Evolutionary conservation across 139 green algal genomes (phyloP), one percentile per base, ranked within the genome.

Genomic region (Chlorella sp.): DNA sequence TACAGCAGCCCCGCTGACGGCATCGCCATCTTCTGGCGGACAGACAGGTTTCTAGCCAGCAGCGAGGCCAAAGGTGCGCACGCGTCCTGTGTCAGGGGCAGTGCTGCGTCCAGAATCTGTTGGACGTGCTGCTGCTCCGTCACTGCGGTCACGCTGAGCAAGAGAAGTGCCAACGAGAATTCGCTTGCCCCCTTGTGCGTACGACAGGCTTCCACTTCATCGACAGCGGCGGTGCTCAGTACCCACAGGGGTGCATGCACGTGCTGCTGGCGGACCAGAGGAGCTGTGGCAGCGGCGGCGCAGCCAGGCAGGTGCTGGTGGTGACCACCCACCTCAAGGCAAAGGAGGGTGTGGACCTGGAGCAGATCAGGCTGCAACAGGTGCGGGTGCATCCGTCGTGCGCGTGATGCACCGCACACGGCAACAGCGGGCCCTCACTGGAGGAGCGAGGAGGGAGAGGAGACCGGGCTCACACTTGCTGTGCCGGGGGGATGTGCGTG

Each of bases 241-340:
- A 32, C 76, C 76, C 77, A 3, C 83, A 88, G 75, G 79, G 79
- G 31, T 83, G 74, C 60, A 71, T 90, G 60, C 67, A 70, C 29
- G 74, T 80, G 35, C 42, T 70, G 33, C 42, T 88, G 32, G 59
- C 36, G 42, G 75, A 87, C 69, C n/a, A n/a, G n/a, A n/a, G n/a
- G n/a, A n/a, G n/a, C n/a, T n/a, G n/a, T n/a, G n/a, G n/a, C n/a
- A n/a, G n/a, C n/a, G n/a, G n/a, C n/a, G 62, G 32, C 29, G 20
- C 2, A 34, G 27, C 6, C 24, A 62, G n/a, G 30, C 60, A 70
- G 3, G 36, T 93, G 36, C 33, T 90, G 49, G 71, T 87, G 6
- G 86, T 80, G 5, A 88, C 79, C 5, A 88, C 85, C 2, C 88
- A 93, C 77, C 73, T 93, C 1, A 93, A 93, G 62, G 86, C 88